These are phyloP conservation scores for Globisporangium carolinianum DNA, from an alignment of 352 stramenopile genomes.

Conservation along the genomic window DNA sequence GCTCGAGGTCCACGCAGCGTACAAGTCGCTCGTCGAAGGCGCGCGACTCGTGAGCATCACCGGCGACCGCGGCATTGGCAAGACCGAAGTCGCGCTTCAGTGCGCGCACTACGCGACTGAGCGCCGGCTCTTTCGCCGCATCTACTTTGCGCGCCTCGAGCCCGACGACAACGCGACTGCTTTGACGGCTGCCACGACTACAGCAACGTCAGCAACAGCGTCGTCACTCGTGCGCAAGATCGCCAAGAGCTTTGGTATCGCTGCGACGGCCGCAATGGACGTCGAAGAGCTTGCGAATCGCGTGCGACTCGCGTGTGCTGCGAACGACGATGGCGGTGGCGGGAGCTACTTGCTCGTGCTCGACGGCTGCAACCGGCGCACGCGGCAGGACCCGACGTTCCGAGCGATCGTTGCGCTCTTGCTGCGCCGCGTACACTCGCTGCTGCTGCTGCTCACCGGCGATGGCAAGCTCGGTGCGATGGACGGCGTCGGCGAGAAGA, in stretches of 20 bases:
- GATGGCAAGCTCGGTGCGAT: conserved; percentile 69
- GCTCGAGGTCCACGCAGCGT: conserved; percentile 76
- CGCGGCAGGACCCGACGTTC: conserved; percentile 37
- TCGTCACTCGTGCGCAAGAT: conserved; percentile 19
- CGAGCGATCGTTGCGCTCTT: conserved; percentile 37
- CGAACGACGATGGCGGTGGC: conserved; percentile 9
- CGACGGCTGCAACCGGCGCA: conserved; percentile 61
- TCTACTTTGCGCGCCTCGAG: conserved; percentile 64
- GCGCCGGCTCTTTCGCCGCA: conserved; percentile 56
- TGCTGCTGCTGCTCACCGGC: conserved; percentile 59
- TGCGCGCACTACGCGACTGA: conserved; percentile 75
- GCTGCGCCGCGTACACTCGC: conserved; percentile 53
- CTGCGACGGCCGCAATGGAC: conserved; percentile 4
- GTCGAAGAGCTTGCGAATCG: conserved; percentile 43
- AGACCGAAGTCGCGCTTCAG: conserved; percentile 74
- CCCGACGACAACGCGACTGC: conserved; percentile 5
- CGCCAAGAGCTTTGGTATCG: conserved; percentile 31
- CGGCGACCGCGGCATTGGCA: conserved; percentile 66
- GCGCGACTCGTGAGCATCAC: conserved; percentile 69
- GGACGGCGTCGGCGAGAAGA: conserved; percentile 78
- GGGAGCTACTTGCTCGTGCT: conserved; percentile 58
- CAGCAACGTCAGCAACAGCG: not conserved
- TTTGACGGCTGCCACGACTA: too few species aligned
- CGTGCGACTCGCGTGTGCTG: conserved; percentile 38
- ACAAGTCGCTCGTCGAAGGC: conserved; percentile 71